Percentiles rank a stretch among this genome's conserved stretches.
Conservation (phyloP, 1,139 yeast species). For the Blastobotrys buckinghamii region DNA sequence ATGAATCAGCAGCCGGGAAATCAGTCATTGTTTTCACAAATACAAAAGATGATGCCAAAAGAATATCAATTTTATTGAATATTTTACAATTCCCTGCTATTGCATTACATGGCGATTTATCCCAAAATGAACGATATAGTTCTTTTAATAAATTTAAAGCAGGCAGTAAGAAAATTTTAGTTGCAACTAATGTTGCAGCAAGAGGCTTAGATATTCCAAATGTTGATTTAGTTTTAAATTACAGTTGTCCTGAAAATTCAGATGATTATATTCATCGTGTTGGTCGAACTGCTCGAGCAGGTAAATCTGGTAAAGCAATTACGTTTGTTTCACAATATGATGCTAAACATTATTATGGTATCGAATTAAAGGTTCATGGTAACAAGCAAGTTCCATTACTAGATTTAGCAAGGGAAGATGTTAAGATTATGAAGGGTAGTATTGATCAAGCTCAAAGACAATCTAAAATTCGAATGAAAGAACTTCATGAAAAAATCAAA, state of each 20-base stretch:
- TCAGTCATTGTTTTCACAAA: conserved; percentile 85
- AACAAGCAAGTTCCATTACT: conserved; percentile 73
- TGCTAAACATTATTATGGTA: conserved; percentile 76
- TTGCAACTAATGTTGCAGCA: conserved; percentile 98
- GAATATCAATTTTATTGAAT: conserved; percentile 77
- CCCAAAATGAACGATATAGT: conserved; percentile 89
- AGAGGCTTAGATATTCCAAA: conserved; percentile 95
- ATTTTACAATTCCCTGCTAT: conserved; percentile 82
- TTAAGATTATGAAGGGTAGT: conserved; percentile 72
- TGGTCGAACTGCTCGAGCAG: conserved; percentile 98
- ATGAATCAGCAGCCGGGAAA: conserved; percentile 73
- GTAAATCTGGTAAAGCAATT: conserved; percentile 87
- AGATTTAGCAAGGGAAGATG: conserved; percentile 70
- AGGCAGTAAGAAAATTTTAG: conserved; percentile 73
- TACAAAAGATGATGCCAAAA: conserved; percentile 92
- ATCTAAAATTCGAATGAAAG: conserved; percentile 47
- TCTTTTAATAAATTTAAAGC: conserved; percentile 89
- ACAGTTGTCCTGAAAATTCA: conserved; percentile 96
- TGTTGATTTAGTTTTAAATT: conserved; percentile 88
- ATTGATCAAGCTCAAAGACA: conserved; percentile 92
- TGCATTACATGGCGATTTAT: conserved; percentile 90
- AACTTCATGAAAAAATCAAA: conserved; percentile 23
- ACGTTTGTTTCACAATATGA: conserved; percentile 94
- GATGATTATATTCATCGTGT: conserved; percentile 96
- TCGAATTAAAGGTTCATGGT: conserved; percentile 55